Evolutionary conservation across 2,329 filamentous ascomycete species (phyloP), one percentile per base, ranked within the genome.

Genomic region (Trichoderma aggressivum): DNA sequence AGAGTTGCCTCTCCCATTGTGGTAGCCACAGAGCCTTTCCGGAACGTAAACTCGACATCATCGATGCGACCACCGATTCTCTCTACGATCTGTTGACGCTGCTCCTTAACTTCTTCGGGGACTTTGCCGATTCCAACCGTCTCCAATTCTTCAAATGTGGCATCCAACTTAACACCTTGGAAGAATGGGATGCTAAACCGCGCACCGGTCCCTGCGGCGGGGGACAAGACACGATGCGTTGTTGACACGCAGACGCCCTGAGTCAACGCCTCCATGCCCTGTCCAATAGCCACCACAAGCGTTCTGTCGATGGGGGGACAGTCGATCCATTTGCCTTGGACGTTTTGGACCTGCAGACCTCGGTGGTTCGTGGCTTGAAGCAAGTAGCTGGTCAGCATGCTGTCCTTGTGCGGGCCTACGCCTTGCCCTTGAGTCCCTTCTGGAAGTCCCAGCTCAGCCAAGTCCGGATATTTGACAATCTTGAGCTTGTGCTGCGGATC

Each of bases 31-130:
- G 88, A 85, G 18, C 92, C 92, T 73, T 86, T 89, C 28, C 90
- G 87, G 77, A 97, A 97, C 3, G 93, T 96, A 79, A 96, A 97
- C 83, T 97, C 94, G 59, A 95, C 92, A 77, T 94, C 92, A 76
- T 94, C 91, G 56, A 89, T 79, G 50, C 88, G 80, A 1, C 87
- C 89, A 36, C 86, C 85, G 59, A 88, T 88, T 60, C 80, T 81
- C 76, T 84, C 85, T 2, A 92, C 77, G 24, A 93, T 85, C 73
- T 84, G 81, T 73, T 87, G 82, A 62, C 92, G 84, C 82, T 92
- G 85, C 77, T 84, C 87, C 75, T 85, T 84, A 18, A 94, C 88
- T 14, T 86, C 85, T 32, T 87, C 87, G 0, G 92, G 91, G 12
- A 90, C 86, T 26, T 75, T 73, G 1, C 85, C 87, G n/a, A 87